These are phyloP conservation scores for Oenanthe javanica DNA, from an alignment of 140 eudicot genomes.

Conservation along the genomic window DNA sequence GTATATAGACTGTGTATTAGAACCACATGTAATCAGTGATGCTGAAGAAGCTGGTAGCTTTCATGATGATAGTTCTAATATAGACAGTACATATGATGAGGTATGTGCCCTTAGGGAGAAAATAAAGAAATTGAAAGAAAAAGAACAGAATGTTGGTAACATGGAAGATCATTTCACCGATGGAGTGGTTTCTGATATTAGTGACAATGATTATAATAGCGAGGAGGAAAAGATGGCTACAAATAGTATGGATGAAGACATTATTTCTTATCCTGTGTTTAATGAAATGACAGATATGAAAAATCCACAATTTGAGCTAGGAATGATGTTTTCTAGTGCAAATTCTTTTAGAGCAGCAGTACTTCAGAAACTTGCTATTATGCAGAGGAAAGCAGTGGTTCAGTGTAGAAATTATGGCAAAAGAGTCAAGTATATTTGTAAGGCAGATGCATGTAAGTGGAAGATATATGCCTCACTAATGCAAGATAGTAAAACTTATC, in stretches of 20 bases:
- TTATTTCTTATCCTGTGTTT: not conserved
- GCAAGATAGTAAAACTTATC: not conserved
- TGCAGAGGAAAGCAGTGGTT: no score
- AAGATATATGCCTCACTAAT: not conserved
- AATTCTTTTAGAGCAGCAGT: not conserved
- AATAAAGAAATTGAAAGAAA: no score
- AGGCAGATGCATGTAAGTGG: not conserved
- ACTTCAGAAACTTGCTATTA: not conserved
- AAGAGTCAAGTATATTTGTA: not conserved
- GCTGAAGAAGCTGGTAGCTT: no score
- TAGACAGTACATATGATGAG: no score
- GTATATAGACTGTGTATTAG: not conserved
- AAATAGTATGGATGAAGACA: not conserved
- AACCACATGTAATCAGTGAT: no score
- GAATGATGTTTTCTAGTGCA: not conserved
- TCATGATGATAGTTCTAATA: no score
- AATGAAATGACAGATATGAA: not conserved
- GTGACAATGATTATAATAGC: not conserved
- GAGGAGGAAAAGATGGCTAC: not conserved
- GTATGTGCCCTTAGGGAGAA: no score
- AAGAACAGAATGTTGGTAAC: no score
- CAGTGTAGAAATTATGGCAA: not conserved
- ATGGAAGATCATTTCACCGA: no score
- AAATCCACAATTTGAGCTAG: not conserved
- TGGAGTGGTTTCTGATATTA: no score